phyloP scores from a whole-genome alignment of 257 asterid genomes.

The Handroanthus guayacan region DNA sequence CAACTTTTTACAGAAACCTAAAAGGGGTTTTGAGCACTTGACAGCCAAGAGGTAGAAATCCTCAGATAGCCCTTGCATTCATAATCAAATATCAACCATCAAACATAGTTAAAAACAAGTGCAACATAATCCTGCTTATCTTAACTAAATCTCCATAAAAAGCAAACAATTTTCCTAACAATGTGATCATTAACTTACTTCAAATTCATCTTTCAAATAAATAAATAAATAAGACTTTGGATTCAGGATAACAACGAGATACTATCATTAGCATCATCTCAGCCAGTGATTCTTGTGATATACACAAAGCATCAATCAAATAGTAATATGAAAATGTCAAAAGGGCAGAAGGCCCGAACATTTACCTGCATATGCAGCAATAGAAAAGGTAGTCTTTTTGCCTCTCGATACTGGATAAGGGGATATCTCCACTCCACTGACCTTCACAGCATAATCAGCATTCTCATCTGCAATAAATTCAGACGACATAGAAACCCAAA shows the following conservation, averaged over 20 bases:
- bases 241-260: neutral
- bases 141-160: neutral
- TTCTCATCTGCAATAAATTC: conserved; percentile 38
- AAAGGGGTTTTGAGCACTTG: too few relatives aligned
- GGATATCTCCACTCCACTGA: conserved; percentile 49
- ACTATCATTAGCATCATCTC: neutral
- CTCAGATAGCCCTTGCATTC: neutral
- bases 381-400: conserved; percentile 43
- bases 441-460: conserved; percentile 47
- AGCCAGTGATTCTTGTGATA: neutral
- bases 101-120: neutral
- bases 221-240: too few relatives aligned
- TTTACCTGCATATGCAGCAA: conserved; percentile 46
- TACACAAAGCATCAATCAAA: neutral
- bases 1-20: too few relatives aligned
- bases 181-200: neutral
- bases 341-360: neutral
- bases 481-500: neutral
- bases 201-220: too few relatives aligned
- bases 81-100: neutral
- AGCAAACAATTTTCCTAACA: conserved; percentile 1
- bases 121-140: neutral
- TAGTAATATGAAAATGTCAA: neutral
- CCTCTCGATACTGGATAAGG: conserved; percentile 50
- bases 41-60: neutral